A percentile compares a stretch with the other conserved stretches of the same genome.
Conservation (phyloP, 805 yeast genomes). For the Zygoascus flipseniorum region DNA sequence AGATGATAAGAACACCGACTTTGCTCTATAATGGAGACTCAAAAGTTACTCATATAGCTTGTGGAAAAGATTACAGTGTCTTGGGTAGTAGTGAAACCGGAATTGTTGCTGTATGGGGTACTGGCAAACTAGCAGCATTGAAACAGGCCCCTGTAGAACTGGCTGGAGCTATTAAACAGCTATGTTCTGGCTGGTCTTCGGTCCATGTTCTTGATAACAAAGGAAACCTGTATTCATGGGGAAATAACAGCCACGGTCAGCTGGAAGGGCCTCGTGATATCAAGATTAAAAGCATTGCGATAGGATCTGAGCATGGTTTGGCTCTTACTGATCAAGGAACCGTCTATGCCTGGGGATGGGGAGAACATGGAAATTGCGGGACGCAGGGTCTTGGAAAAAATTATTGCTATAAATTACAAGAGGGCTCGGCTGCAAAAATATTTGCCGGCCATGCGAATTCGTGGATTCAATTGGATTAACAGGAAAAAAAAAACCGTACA, state of each 20-base stretch:
- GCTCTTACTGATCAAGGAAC: constrained; percentile 17
- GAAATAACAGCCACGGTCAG: constrained; percentile 77
- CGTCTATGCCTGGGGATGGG: constrained; percentile 88
- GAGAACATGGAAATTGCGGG: constrained; percentile 97
- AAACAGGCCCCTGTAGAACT: constrained; percentile 1
- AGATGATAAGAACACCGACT: not conserved
- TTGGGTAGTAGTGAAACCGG: constrained; percentile 20
- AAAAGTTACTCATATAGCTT: constrained; percentile 17
- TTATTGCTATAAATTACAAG: not conserved
- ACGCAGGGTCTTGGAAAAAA: constrained; percentile 9
- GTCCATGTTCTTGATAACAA: constrained; percentile 38
- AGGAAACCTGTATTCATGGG: constrained; percentile 41
- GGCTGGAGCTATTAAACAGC: constrained; percentile 6
- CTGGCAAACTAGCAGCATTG: constrained; percentile 22
- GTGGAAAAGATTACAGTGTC: constrained; percentile 57
- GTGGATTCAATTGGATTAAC: constrained; percentile 9
- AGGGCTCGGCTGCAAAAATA: not conserved
- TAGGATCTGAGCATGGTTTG: constrained; percentile 88
- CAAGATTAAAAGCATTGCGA: constrained; percentile 26
- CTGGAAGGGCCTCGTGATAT: constrained; percentile 24
- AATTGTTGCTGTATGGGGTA: constrained; percentile 28
- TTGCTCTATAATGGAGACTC: constrained; percentile 1
- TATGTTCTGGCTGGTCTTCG: constrained; percentile 73
- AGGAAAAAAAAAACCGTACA: too few species aligned
- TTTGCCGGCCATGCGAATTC: constrained; percentile 18